Conservation (phyloP, 1,284 basidiomycete species). For the Chiua sp. region DNA sequence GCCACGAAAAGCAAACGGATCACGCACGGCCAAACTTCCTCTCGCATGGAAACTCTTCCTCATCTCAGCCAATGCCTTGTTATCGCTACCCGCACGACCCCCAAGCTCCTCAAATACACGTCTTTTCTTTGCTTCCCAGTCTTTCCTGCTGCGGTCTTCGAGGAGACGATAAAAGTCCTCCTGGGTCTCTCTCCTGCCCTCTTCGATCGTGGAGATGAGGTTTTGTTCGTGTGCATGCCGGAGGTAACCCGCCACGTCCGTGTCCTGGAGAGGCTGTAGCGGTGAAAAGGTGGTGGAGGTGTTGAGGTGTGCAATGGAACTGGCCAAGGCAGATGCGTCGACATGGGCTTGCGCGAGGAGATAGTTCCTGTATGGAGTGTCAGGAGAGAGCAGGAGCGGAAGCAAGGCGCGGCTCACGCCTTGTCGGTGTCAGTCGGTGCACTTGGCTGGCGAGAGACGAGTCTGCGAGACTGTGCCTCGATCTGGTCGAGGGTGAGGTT, state of each 20-base stretch:
- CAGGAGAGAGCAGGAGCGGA: constrained; percentile 12
- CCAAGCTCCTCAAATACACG: constrained; percentile 90
- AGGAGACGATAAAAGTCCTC: constrained; percentile 85
- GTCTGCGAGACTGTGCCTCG: constrained; percentile 83
- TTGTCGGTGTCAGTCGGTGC: constrained; percentile 67
- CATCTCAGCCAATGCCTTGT: constrained; percentile 57
- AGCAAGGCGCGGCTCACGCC: constrained; percentile 60
- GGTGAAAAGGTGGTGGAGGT: constrained; percentile 88
- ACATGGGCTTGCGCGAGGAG: constrained; percentile 91
- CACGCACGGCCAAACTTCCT: constrained; percentile 56
- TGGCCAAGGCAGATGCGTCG: constrained; percentile 81
- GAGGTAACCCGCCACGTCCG: constrained; percentile 88
- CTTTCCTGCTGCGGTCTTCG: constrained; percentile 75
- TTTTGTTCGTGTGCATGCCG: constrained; percentile 94
- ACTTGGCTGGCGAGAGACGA: constrained; percentile 73
- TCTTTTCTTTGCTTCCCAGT: constrained; percentile 93
- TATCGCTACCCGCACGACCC: constrained; percentile 62
- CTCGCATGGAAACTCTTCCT: constrained; percentile 67
- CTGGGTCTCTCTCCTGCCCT: constrained; percentile 85
- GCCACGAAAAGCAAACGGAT: not conserved
- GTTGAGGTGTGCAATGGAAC: constrained; percentile 83
- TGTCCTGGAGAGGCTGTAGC: constrained; percentile 88
- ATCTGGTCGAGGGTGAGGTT: constrained; percentile 92
- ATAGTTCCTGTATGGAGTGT: constrained; percentile 58
- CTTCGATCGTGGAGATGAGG: constrained; percentile 92